Conservation (phyloP, 2,329 filamentous ascomycete genomes). For the Aspergillus niger region DNA sequence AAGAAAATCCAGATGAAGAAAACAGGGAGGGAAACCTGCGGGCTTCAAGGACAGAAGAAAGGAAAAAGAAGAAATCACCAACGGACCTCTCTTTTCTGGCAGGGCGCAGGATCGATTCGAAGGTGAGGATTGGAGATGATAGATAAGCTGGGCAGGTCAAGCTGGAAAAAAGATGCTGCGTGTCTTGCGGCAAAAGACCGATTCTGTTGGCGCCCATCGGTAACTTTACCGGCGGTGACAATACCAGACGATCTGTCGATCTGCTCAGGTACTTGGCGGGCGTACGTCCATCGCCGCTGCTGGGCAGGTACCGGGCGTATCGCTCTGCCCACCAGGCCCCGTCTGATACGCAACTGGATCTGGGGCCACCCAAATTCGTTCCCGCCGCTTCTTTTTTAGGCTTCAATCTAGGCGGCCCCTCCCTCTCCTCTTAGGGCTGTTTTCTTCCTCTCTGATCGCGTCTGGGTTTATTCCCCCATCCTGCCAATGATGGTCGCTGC, state of each 20-base stretch:
- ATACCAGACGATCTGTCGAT: constrained; percentile 25
- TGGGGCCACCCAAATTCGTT: constrained; percentile 21
- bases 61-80: constrained; percentile 11
- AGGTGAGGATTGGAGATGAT: constrained; percentile 17
- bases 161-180: constrained; percentile 28
- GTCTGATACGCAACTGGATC: constrained; percentile 7
- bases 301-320: constrained; percentile 14
- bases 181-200: constrained; percentile 17
- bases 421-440: constrained; percentile 3
- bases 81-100: background rate
- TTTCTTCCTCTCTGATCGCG: background rate
- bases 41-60: constrained; percentile 8
- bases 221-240: constrained; percentile 16
- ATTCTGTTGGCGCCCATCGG: background rate
- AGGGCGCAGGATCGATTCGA: background rate
- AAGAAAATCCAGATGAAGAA: constrained; percentile 11
- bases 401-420: constrained; percentile 22
- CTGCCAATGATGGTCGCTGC: background rate
- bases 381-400: constrained; percentile 30
- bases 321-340: constrained; percentile 3
- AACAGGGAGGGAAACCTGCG: constrained; percentile 5
- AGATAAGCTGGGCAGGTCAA: constrained; percentile 20
- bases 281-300: constrained; percentile 13
- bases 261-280: constrained; percentile 15
- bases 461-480: background rate